Percentiles rank a stretch among this genome's conserved stretches.
These are phyloP conservation scores for Termitomyces sp. DNA, from an alignment of 768 basidiomycete genomes.

Conservation along the genomic window DNA sequence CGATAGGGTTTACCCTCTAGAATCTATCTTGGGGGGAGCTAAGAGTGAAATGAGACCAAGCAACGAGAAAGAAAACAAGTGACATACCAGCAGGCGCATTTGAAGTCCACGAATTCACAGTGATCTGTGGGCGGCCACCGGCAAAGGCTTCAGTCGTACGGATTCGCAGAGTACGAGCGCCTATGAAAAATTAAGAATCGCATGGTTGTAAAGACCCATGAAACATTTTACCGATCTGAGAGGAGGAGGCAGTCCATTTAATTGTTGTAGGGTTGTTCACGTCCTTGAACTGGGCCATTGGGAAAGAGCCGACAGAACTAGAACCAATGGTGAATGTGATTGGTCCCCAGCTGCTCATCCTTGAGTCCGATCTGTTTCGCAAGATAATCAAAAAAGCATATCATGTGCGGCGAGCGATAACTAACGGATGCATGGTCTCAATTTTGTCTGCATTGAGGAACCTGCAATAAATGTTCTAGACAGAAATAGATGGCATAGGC, in stretches of 20 bases:
- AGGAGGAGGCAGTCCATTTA: constrained; percentile 36
- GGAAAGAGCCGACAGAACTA: constrained; percentile 36
- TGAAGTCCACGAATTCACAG: constrained; percentile 42
- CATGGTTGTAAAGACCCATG: not conserved
- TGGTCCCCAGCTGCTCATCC: constrained; percentile 47
- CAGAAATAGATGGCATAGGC: too few relatives aligned
- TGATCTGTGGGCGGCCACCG: constrained; percentile 42
- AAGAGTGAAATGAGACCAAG: not conserved
- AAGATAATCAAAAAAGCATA: not conserved
- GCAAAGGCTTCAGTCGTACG: constrained; percentile 44
- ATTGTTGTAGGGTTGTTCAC: constrained; percentile 44
- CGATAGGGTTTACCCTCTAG: constrained; percentile 33
- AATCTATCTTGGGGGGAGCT: constrained; percentile 39
- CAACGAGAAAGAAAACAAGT: not conserved
- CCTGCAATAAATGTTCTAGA: constrained; percentile 11
- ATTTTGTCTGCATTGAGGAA: constrained; percentile 50
- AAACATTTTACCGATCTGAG: constrained; percentile 31
- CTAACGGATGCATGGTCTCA: constrained; percentile 46
- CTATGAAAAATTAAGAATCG: constrained; percentile 15
- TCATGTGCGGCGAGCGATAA: not conserved
- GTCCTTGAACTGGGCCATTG: constrained; percentile 47
- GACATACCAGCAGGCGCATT: constrained; percentile 32
- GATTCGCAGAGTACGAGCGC: constrained; percentile 43
- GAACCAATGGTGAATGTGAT: constrained; percentile 42
- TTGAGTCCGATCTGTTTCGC: constrained; percentile 31